Percentiles rank a stretch among this genome's conserved stretches.
phyloP scores from a whole-genome alignment of 83 land plant genomes.

The Isoetes engelmannii region DNA sequence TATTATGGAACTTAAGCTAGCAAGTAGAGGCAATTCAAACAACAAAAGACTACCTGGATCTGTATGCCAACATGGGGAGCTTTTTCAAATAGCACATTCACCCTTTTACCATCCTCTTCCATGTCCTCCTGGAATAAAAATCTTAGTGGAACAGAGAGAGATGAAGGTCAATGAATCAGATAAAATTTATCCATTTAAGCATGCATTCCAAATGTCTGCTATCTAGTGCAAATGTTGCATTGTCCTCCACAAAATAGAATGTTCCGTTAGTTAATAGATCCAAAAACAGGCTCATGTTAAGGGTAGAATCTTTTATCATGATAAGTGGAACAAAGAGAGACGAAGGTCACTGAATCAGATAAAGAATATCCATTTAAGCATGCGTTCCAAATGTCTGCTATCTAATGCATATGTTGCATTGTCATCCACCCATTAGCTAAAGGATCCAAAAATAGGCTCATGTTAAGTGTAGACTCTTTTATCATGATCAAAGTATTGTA shows the following conservation, averaged over 20 bases:
- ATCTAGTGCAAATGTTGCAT: neutral
- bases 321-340: no score
- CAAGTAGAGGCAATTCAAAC: neutral
- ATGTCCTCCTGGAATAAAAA: conserved; percentile 66
- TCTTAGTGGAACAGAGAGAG: neutral
- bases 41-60: conserved; percentile 52
- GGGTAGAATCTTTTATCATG: neutral
- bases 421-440: no score
- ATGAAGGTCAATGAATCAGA: neutral
- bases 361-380: no score
- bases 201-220: neutral
- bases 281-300: neutral
- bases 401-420: no score
- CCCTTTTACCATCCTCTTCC: conserved; percentile 72
- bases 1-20: no score
- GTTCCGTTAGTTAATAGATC: neutral
- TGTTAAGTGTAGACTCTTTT: no score
- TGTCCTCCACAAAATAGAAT: neutral
- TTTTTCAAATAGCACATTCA: conserved; percentile 70
- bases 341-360: no score
- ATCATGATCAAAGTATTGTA: no score
- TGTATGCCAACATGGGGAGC: conserved; percentile 74
- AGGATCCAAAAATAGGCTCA: no score
- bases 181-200: neutral
- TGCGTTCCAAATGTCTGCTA: no score